Percentiles rank a stretch among this genome's conserved stretches.
Evolutionary conservation across 2,329 filamentous ascomycete genomes (phyloP).

Genomic region (Xylariaceae sp.): DNA sequence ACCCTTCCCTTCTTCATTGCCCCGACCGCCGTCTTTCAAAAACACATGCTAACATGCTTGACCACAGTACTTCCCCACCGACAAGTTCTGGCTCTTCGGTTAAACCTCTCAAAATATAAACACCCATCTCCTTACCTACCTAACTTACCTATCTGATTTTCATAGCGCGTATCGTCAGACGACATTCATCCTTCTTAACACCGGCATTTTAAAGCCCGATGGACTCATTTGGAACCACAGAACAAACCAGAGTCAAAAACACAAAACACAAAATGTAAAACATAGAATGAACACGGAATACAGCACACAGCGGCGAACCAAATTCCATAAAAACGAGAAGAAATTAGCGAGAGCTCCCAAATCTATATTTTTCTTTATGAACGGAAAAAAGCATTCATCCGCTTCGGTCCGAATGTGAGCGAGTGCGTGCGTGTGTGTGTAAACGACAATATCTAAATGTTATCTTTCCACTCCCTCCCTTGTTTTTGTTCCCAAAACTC

Average conservation of each 20-base stretch:
- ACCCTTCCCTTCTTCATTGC: neutral
- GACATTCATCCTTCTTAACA: neutral
- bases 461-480: too few species aligned
- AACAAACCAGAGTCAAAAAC: slow-evolving; percentile 19
- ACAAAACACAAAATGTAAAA: slow-evolving; percentile 5
- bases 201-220: neutral
- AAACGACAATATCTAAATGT: too few species aligned
- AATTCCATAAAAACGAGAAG: too few species aligned
- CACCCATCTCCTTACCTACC: too few species aligned
- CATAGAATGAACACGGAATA: slow-evolving; percentile 23
- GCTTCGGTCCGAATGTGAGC: too few species aligned
- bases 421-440: too few species aligned
- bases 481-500: neutral
- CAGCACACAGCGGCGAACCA: slow-evolving; percentile 18
- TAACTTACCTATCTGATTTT: too few species aligned
- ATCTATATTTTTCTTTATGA: too few species aligned
- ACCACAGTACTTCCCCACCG: slow-evolving; percentile 49
- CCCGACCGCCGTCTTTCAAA: neutral
- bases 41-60: slow-evolving; percentile 14
- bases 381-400: too few species aligned
- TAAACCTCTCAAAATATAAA: slow-evolving; percentile 31
- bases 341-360: too few species aligned
- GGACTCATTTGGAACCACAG: slow-evolving; percentile 12
- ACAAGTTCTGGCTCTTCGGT: slow-evolving; percentile 54
- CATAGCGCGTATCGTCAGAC: too few species aligned